Conservation (phyloP, 2,329 filamentous ascomycete species). For the Rhynchosporium agropyri region DNA sequence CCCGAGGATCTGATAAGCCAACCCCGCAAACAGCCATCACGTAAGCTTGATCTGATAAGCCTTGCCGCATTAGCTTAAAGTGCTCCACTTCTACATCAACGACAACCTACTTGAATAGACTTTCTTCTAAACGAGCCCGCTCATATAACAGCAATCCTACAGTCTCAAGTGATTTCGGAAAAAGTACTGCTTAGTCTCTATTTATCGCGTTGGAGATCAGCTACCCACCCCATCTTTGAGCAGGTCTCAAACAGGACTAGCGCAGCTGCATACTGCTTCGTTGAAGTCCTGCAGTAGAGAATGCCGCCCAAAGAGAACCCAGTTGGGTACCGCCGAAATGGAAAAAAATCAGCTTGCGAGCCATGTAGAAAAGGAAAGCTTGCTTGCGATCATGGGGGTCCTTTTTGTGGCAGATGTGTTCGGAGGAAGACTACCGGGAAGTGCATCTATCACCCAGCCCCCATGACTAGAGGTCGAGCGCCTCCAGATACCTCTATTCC, state of each 20-base stretch:
- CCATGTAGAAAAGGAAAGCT: conserved; percentile 41
- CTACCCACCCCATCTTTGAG: background rate
- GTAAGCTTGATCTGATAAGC: conserved; percentile 16
- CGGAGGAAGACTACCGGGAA: conserved; percentile 33
- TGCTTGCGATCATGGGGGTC: conserved; percentile 38
- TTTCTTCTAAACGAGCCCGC: background rate
- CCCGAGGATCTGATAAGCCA: conserved; percentile 6
- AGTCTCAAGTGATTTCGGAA: background rate
- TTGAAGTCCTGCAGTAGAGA: background rate
- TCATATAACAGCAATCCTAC: background rate
- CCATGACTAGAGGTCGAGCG: conserved; percentile 33
- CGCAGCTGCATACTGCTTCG: background rate
- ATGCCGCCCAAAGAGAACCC: conserved; percentile 26
- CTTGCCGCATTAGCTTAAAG: conserved; percentile 5
- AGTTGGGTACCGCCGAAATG: conserved; percentile 38
- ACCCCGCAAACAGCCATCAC: conserved; percentile 10
- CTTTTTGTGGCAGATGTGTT: conserved; percentile 38
- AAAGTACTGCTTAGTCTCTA: background rate
- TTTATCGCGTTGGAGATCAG: background rate
- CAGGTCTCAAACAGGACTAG: conserved; percentile 7
- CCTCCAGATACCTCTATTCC: conserved; percentile 3
- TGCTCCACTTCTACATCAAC: background rate
- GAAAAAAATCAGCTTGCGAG: conserved; percentile 40
- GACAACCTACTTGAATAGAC: background rate
- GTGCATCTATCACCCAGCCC: conserved; percentile 39